Evolutionary conservation across 169 alveolate species (phyloP).

Genomic region (Eimeria tenella): DNA sequence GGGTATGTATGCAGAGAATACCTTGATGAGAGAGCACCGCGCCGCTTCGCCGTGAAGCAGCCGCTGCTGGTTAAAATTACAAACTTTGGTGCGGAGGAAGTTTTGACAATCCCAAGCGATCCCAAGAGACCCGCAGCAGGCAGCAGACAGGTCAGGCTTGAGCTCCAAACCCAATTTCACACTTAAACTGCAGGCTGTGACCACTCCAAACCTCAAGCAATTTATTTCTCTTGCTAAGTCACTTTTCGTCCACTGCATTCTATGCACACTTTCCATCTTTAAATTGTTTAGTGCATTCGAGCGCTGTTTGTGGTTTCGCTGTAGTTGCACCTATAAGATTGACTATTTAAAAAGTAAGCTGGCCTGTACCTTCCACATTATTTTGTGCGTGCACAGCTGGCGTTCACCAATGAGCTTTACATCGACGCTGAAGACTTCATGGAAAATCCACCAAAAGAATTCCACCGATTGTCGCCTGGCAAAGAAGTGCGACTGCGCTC

Average conservation of each 20-base stretch:
- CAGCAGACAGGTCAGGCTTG: slow-evolving; percentile 55
- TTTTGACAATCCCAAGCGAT: slow-evolving; percentile 65
- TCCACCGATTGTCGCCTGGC: slow-evolving; percentile 87
- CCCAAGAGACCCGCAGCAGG: slow-evolving; percentile 65
- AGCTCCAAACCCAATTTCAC: too few relatives aligned
- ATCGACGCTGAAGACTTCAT: slow-evolving; percentile 89
- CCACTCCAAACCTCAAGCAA: too few relatives aligned
- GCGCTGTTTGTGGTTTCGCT: too few relatives aligned
- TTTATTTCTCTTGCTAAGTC: too few relatives aligned
- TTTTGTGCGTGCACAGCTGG: slow-evolving; percentile 18
- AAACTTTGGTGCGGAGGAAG: slow-evolving; percentile 29
- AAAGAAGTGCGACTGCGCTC: slow-evolving; percentile 89
- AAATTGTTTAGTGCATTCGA: too few relatives aligned
- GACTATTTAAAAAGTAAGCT: background rate
- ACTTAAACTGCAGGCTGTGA: too few relatives aligned
- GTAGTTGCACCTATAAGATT: too few relatives aligned
- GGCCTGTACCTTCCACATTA: too few relatives aligned
- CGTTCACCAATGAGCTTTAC: slow-evolving; percentile 79
- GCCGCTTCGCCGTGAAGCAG: slow-evolving; percentile 78
- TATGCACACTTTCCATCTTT: too few relatives aligned
- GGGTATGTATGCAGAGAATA: slow-evolving; percentile 42
- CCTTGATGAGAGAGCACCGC: slow-evolving; percentile 61
- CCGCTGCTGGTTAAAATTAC: slow-evolving; percentile 75
- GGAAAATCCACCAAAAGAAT: slow-evolving; percentile 85
- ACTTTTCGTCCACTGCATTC: too few relatives aligned